Evolutionary conservation across 768 basidiomycete species (phyloP).

Genomic region (Pleurotus sapidus): DNA sequence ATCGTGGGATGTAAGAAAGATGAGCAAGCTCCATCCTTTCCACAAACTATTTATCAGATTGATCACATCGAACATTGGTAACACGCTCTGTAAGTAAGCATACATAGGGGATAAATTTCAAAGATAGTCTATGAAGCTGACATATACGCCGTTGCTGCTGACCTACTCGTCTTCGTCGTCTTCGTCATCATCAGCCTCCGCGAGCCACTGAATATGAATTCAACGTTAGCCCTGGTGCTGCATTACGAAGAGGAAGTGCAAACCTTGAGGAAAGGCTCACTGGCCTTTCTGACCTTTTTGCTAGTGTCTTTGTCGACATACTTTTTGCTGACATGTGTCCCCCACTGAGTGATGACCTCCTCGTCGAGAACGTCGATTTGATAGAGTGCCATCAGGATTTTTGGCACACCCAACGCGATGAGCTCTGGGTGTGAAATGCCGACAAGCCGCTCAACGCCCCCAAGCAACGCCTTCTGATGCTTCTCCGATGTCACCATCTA

Average conservation of each 20-base stretch:
- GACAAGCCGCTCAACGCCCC: slow-evolving; percentile 85
- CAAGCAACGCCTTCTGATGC: slow-evolving; percentile 91
- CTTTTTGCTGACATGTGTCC: slow-evolving; percentile 95
- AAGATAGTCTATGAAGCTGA: too few relatives aligned
- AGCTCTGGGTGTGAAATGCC: slow-evolving; percentile 74
- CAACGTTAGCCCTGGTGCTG: slow-evolving; percentile 7
- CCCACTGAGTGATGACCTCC: slow-evolving; percentile 87
- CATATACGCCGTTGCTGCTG: not conserved
- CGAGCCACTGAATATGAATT: slow-evolving; percentile 62
- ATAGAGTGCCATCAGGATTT: slow-evolving; percentile 92
- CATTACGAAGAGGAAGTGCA: slow-evolving; percentile 12
- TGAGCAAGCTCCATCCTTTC: too few relatives aligned
- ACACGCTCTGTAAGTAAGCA: too few relatives aligned
- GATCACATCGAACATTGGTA: too few relatives aligned
- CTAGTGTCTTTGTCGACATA: slow-evolving; percentile 93
- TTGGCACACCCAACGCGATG: slow-evolving; percentile 56
- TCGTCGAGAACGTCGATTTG: slow-evolving; percentile 93
- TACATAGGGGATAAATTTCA: too few relatives aligned
- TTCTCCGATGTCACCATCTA: slow-evolving; percentile 92
- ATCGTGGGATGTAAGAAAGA: not conserved
- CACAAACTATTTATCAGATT: too few relatives aligned
- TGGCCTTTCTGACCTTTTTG: slow-evolving; percentile 95
- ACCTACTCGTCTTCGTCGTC: slow-evolving; percentile 42
- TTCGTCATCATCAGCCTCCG: slow-evolving; percentile 82
- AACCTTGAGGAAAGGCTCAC: slow-evolving; percentile 93